Base-by-base conservation (phyloP, 768 basidiomycete genomes). In the Hydnomerulius pinastri region DNA sequence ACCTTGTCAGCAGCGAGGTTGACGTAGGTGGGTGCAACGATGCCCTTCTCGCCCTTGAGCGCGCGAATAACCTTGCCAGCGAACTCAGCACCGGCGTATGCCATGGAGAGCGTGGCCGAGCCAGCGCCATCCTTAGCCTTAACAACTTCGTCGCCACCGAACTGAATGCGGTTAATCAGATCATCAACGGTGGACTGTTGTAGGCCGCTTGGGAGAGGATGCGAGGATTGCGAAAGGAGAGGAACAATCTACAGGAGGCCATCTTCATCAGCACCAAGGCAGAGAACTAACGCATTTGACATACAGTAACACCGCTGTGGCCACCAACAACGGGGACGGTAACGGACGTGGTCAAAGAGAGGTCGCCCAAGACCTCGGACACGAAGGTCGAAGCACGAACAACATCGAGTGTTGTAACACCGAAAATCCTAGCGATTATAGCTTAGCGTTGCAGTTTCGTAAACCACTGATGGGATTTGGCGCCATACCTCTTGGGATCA, bases 351-450 rank as follows among this genome's bases (percentile, higher is more conserved):
- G 90, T 75, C 43, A 83, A 70, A n/a, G 78, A 75, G 13, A 78
- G 74, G 62, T 91, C 77, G 15, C 81, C 82, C 54, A 87, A 66
- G 56, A 87, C 76, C 69, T 93, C 92, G 21, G 92, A 77, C 42
- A 95, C 88, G 66, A 99, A 98, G 38, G 94, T 94, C 12, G 94
- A 96, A n/a, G 97, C 85, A 60, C 97, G 94, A 66, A 98, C 91
- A 57, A 96, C 94, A 67, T 99, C 97, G 54, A 98, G 80, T 33
- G 97, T 98, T 43, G 96, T 98, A 45, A 98, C 94, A 80, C 97
- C 96, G 67, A 98, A 98, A 53, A 99, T 70, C 57, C 96, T 97
- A 61, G 37, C 17, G 32, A 43, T 39, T 23, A 29, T 28, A 20
- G 37, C 46, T 57, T 23, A 58, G 37, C 7, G 20, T 18, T n/a